Evolutionary conservation across 2,329 filamentous ascomycete species (phyloP), one percentile per base, ranked within the genome.

Genomic region (Chalara sp.): DNA sequence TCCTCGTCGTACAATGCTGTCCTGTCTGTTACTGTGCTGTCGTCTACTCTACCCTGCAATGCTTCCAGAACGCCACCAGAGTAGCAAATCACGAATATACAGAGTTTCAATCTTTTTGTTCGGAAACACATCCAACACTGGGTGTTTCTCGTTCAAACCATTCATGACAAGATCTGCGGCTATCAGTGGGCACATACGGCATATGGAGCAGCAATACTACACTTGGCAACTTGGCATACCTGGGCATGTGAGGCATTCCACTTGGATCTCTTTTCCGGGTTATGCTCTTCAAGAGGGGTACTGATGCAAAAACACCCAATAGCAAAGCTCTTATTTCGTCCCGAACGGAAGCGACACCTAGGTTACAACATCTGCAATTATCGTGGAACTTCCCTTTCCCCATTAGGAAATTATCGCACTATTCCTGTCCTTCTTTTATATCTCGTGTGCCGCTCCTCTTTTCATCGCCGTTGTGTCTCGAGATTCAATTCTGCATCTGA

Each of bases 381-480:
- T 56, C 21, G 46, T 13, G 31, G 41, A 56, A 37, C 39, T 49
- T 55, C 48, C 52, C 42, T 55, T 59, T 28, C 56, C 53, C 53
- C 54, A 49, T 58, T 56, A 6, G 57, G 58, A 50, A 55, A 53
- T 46, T 40, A 44, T 44, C 12, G n/a, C 11, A 5, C 11, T 31
- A 32, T 10, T 32, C 44, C 13, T 32, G 13, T 46, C 8, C 8
- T 46, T 8, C 28, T 32, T 32, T 32, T 5, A 12, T 11, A 30
- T 46, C 11, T 7, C 29, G 12, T 32, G 5, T 44, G 42, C 6
- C 28, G 4, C 44, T 46, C 6, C 11, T 32, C 10, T 7, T 11
- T 5, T 31, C 12, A 46, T 32, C 44, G 10, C 12, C 11, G 21
- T 11, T 12, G 13, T 10, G 31, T 31, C 21, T 21, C 21, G 21